phyloP scores from a whole-genome alignment of 2,329 filamentous ascomycete species.

The Tolypocladium ovalisporum region DNA sequence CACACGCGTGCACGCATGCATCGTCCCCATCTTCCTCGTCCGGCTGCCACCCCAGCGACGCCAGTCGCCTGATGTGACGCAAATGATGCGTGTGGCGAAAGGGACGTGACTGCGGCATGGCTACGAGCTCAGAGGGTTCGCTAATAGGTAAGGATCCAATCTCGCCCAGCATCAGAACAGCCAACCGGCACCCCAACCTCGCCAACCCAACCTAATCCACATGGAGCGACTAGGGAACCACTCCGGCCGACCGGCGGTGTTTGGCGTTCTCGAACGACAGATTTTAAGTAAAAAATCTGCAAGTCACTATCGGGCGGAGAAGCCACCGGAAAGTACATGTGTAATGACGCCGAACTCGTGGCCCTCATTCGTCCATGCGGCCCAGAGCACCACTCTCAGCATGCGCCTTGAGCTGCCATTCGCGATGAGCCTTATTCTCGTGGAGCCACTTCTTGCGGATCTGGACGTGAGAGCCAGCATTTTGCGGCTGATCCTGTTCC shows the following conservation, averaged over 20 bases:
- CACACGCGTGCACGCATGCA: background rate
- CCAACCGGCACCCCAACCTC: background rate
- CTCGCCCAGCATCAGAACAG: background rate
- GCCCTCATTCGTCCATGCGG: background rate
- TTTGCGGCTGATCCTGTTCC: background rate
- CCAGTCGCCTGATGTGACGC: conserved; percentile 9
- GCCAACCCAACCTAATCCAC: background rate
- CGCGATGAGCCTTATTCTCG: background rate
- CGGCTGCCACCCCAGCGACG: background rate
- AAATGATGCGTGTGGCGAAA: conserved; percentile 6
- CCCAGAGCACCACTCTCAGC: background rate
- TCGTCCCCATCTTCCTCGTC: background rate
- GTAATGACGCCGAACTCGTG: background rate
- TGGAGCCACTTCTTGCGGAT: background rate
- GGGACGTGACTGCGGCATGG: background rate
- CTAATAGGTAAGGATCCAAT: background rate
- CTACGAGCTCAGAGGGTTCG: background rate
- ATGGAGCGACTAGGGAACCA: background rate
- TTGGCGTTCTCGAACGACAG: conserved; percentile 5
- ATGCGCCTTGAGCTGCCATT: background rate
- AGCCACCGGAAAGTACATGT: conserved; percentile 1
- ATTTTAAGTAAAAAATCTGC: conserved; percentile 6
- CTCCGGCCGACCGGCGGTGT: background rate
- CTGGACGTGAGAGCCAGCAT: background rate
- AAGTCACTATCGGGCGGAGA: conserved; percentile 2